These are phyloP conservation scores for Atkinsonella texensis DNA, from an alignment of 2,329 filamentous ascomycete genomes.

Conservation along the genomic window DNA sequence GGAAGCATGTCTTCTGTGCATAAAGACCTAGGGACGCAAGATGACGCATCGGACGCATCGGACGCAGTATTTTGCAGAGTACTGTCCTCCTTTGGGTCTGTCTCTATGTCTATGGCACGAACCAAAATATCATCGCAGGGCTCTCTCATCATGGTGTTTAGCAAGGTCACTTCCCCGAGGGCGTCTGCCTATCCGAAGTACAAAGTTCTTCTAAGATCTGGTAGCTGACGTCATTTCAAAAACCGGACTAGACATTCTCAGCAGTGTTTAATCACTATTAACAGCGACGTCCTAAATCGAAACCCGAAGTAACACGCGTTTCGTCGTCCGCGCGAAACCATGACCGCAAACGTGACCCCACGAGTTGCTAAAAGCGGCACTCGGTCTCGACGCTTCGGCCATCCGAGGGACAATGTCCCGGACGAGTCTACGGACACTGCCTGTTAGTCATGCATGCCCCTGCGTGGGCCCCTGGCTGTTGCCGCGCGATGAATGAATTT, in stretches of 20 bases:
- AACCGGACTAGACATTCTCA: not conserved
- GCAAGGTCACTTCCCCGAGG: not conserved
- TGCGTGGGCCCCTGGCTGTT: too few species aligned
- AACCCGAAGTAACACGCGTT: not conserved
- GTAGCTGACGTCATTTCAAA: not conserved
- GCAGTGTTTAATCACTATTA: not conserved
- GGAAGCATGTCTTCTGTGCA: not conserved
- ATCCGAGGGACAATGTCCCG: not conserved
- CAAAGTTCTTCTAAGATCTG: not conserved
- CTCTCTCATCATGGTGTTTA: not conserved
- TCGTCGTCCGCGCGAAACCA: not conserved
- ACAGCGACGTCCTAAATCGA: not conserved
- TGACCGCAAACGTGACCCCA: not conserved
- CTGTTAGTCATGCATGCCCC: too few species aligned
- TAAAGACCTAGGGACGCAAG: not conserved
- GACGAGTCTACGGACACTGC: too few species aligned
- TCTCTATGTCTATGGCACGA: not conserved
- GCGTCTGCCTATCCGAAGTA: not conserved
- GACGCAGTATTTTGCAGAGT: not conserved
- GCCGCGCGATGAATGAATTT: not conserved
- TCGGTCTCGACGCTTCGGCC: not conserved
- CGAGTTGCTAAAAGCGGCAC: not conserved
- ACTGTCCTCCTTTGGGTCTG: not conserved
- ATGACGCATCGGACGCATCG: not conserved
- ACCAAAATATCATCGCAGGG: not conserved